Base-by-base conservation (phyloP, 2,329 filamentous ascomycete genomes). In the Penicillium sp. region DNA sequence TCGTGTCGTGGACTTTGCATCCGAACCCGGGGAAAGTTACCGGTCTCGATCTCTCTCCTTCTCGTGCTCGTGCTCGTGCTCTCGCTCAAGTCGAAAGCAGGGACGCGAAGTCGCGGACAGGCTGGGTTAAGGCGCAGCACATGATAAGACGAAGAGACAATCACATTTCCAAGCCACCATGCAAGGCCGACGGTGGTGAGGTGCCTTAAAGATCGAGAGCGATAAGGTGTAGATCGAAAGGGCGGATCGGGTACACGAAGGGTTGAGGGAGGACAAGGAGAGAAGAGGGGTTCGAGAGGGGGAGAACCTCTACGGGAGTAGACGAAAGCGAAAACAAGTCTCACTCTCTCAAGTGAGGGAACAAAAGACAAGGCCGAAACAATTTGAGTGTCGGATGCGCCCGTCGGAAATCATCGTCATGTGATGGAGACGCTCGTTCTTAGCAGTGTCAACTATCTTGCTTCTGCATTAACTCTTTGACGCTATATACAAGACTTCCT, bases 101-200 rank as follows among this genome's bases (percentile, higher is more conserved):
- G 46, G 56, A 62, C 65, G 66, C 66, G 68, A 62, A 48, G 56
- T 66, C 66, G 63, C 63, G 60, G 60, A 51, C 55, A 55, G 53
- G 55, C 58, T 50, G 56, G 55, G 61, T 57, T 60, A 58, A 58
- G 56, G 58, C 58, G 58, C 58, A 59, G 61, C 56, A 57, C 67
- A 71, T 71, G 60, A 68, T 69, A 69, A 63, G 61, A 56, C 41
- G 54, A 50, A 55, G 53, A 51, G 46, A 44, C 49, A 55, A 56
- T 58, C 51, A 65, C 57, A 58, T 54, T 62, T 61, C 58, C 57
- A 57, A 62, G 54, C 61, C 54, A 62, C 58, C 56, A 64, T 60
- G 52, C 57, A 59, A 66, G 57, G 61, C 61, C 61, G 63, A 63
- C 48, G 54, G 63, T 62, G 49, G 58, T 58, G 45, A 40, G 52